Evolutionary conservation across 2,329 filamentous ascomycete species (phyloP), one percentile per base, ranked within the genome.

Genomic region (Colletotrichum sansevieriae): DNA sequence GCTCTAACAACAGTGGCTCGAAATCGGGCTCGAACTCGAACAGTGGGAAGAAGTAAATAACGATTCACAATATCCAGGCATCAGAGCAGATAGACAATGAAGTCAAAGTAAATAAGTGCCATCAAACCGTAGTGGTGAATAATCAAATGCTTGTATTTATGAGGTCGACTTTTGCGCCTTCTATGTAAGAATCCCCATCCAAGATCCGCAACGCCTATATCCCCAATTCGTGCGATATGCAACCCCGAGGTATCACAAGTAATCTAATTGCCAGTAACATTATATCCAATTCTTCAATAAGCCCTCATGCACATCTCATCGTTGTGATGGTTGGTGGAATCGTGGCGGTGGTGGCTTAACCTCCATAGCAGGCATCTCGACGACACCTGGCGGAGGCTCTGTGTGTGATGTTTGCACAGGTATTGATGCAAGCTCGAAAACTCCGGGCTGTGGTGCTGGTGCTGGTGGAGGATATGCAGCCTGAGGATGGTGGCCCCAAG

Each of bases 401-500:
- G 57, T 22, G 5, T 46, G 57, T 10, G 47, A 39, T 7, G 54
- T 8, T 12, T 64, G 68, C 1, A 56, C 65, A 13, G 62, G 64
- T 18, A 68, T 56, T 6, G 70, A 71, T 8, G 70, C 65, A 12
- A 72, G 59, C 68, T 72, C 70, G 8, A 71, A 72, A 2, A 72
- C 70, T 5, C 62, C 64, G 2, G 62, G 20, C 33, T 69, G 41
- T 12, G 61, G 64, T 9, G 37, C 51, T 15, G 37, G n/a, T 12
- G 22, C 46, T 18, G 43, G 41, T 4, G 61, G 29, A 18, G 60
- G 22, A 13, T 65, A 65, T 1, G 54, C 52, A 15, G 55, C 62
- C 18, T 69, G 66, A 3, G 66, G 66, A 25, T 69, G 66, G 3
- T 67, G 66, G 0, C 63, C 66, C 66, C 66, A 69, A 8, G 49